A percentile compares a stretch with the other conserved stretches of the same genome.
phyloP scores from a whole-genome alignment of 2,329 filamentous ascomycete species.

The Camptophora hylomeconis region DNA sequence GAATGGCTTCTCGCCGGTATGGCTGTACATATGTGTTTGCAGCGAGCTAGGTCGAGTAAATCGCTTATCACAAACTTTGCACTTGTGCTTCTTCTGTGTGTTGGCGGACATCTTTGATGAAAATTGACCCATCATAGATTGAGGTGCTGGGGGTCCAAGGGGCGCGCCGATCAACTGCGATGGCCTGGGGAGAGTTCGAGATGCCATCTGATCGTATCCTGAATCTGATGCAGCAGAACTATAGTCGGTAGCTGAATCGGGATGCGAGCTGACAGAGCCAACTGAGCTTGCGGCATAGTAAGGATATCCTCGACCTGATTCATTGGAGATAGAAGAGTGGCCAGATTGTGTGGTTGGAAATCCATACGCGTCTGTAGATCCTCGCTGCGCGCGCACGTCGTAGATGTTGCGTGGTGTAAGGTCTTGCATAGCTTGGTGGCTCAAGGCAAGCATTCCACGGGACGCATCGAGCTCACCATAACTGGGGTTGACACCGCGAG shows the following conservation, averaged over 20 bases:
- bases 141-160: constrained; percentile 65
- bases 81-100: constrained; percentile 98
- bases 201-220: constrained; percentile 55
- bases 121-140: constrained; percentile 98
- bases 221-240: constrained; percentile 75
- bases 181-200: constrained; percentile 72
- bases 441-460: constrained; percentile 89
- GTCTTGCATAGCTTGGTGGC: constrained; percentile 50
- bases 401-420: constrained; percentile 81
- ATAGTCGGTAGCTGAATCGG: constrained; percentile 69
- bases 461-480: constrained; percentile 87
- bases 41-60: constrained; percentile 90
- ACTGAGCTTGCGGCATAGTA: constrained; percentile 72
- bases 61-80: constrained; percentile 95
- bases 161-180: constrained; percentile 49
- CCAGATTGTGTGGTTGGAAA: constrained; percentile 76
- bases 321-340: constrained; percentile 86
- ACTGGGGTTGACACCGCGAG: constrained; percentile 48
- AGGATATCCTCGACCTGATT: constrained; percentile 69
- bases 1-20: constrained; percentile 96
- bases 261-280: constrained; percentile 44
- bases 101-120: constrained; percentile 92
- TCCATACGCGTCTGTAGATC: constrained; percentile 75
- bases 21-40: constrained; percentile 97
- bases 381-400: constrained; percentile 52